Base-by-base conservation (phyloP, 352 stramenopile species). In the Globisporangium acanthophoron region DNA sequence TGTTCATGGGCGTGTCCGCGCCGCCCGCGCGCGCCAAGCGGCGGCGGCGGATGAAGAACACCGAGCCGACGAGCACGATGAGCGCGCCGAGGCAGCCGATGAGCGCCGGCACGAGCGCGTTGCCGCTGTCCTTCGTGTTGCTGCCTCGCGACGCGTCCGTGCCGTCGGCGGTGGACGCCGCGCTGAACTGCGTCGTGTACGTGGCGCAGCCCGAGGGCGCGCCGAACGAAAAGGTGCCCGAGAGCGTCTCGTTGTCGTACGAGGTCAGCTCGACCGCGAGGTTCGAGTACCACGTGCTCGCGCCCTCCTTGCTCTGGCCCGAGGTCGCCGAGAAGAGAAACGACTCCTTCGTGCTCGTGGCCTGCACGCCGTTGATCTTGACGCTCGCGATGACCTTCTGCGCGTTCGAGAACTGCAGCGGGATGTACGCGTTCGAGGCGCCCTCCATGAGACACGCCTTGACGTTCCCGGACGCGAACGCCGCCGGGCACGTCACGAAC, bases 361-460 rank as follows among this genome's bases (percentile, higher is more conserved):
- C 82, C 3, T 65, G 64, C 3, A 84, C 62, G 44, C 69, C 67
- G 53, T 85, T 78, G 51, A 92, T 90, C 39, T 67, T 83, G 37
- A 69, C 85, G 37, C 51, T 69, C 15, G 71, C 62, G 24, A 94
- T 87, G 18, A 87, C 69, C 58, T 88, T 88, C 56, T 88, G 72
- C 53, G 80, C 77, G 71, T 92, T 92, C 66, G 76, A 89, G 45
- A 92, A 85, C 70, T 94, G 82, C 48, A 94, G 65, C 41, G 85
- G 85, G 44, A 92, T 79, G 71, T 94, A 94, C 39, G 83, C 76
- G 39, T 74, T 74, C 21, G 80, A 90, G 27, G 78, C 79, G 40
- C 85, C 85, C 54, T 94, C 85, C 82, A 92, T 92, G 6, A 92
- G 61, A 59, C 85, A 94, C 44, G 82, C 85, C 59, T 85, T 83